Base-by-base conservation (phyloP, 176 grass and related monocot species). In the Pharus latifolius region DNA sequence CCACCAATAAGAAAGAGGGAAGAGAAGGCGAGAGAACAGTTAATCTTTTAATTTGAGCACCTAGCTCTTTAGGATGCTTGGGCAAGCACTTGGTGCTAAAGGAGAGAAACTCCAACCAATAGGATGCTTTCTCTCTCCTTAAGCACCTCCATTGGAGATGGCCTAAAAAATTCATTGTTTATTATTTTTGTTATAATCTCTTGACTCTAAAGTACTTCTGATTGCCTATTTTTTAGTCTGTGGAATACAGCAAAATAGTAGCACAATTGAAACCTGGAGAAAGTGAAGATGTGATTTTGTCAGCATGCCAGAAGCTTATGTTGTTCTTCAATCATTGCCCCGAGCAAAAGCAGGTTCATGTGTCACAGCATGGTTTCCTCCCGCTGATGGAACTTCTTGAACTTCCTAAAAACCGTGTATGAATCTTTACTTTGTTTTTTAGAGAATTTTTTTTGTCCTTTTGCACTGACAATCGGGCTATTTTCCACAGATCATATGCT, bases 191-290 rank as follows among this genome's bases (percentile, higher is more conserved):
- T 58, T 49, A 40, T 57, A 35, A 66, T 44, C 29, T 35, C 15
- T 43, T 76, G 72, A 70, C 16, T 64, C 48, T 65, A 24, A 57
- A 28, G 18, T 59, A 28, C 3, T 25, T 61, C 57, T 51, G 17
- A 13, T 75, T 75, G 32, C 45, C 50, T 70, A 25, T 80, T 56
- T 76, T 65, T 81, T 48, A 99, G 95, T 82, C 86, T 72, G 88
- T 96, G n/a, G 95, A 99, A 56, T 99, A 94, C 80, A 99, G 82
- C 84, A 99, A 94, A 94, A 85, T 99, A 73, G 84, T 99, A 28
- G 79, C 90, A 29, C 73, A 83, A 69, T 61, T 99, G 76, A 99
- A 94, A 64, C 87, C 90, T 5, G 84, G 82, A 57, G 81, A 93
- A 87, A 81, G 84, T 46, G 95, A 99, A 85, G 89, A 99, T 61